phyloP scores from a whole-genome alignment of 495 filamentous ascomycete species.

The Astrocystis sublimbata region DNA sequence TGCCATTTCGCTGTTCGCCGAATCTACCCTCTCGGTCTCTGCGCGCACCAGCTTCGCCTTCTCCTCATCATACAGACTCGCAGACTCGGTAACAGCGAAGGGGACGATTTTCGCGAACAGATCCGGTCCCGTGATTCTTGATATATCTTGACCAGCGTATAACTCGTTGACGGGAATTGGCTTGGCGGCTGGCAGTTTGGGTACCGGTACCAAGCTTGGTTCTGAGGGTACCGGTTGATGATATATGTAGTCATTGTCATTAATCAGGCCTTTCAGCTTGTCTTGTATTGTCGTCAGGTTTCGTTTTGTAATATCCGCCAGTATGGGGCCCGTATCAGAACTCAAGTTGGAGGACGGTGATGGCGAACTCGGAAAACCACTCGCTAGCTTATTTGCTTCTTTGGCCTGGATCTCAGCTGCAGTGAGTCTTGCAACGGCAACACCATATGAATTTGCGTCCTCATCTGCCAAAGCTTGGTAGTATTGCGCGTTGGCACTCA shows the following conservation, averaged over 20 bases:
- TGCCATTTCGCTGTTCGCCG: slow-evolving; percentile 91
- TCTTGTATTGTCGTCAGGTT: slow-evolving; percentile 81
- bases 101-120: slow-evolving; percentile 97
- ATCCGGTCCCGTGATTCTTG: slow-evolving; percentile 93
- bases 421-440: slow-evolving; percentile 81
- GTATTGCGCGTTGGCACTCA: slow-evolving; percentile 86
- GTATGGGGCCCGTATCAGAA: slow-evolving; percentile 68
- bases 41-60: slow-evolving; percentile 95
- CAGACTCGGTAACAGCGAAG: slow-evolving; percentile 93
- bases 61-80: slow-evolving; percentile 96
- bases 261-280: slow-evolving; percentile 69
- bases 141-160: slow-evolving; percentile 95
- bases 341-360: slow-evolving; percentile 81
- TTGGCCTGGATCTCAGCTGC: slow-evolving; percentile 73
- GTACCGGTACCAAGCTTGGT: slow-evolving; percentile 72
- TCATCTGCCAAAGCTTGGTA: slow-evolving; percentile 91
- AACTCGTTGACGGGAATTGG: slow-evolving; percentile 96
- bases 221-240: slow-evolving; percentile 89
- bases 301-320: slow-evolving; percentile 80
- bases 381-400: slow-evolving; percentile 75
- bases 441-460: slow-evolving; percentile 82
- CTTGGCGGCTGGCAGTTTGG: slow-evolving; percentile 95
- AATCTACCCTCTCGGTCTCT: slow-evolving; percentile 88
- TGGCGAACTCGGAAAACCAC: slow-evolving; percentile 75
- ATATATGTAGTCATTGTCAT: slow-evolving; percentile 99